Percentiles rank a stretch among this genome's conserved stretches.
Conservation (phyloP, 1,139 yeast species). For the Pichia kudriavzevii region DNA sequence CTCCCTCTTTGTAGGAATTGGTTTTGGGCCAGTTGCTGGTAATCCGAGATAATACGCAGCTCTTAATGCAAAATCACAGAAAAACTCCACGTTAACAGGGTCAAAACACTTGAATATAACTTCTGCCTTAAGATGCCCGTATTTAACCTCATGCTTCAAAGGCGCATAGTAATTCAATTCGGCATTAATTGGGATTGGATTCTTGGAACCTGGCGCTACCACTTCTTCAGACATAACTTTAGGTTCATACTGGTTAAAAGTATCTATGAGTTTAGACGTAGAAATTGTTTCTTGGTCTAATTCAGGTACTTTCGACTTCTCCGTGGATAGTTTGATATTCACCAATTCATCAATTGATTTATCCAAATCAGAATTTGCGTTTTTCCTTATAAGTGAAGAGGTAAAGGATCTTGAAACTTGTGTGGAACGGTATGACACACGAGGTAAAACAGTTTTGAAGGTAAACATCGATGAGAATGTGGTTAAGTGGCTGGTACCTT, state of each 20-base stretch:
- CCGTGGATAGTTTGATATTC: constrained; percentile 17
- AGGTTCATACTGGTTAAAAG: constrained; percentile 35
- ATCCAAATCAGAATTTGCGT: constrained; percentile 15
- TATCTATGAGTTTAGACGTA: constrained; percentile 21
- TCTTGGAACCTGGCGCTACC: constrained; percentile 24
- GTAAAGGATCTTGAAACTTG: too few species aligned
- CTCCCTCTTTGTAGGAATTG: constrained; percentile 65
- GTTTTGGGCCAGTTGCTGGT: constrained; percentile 66
- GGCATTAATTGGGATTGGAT: constrained; percentile 77
- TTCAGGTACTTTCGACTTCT: constrained; percentile 12
- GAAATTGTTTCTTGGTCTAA: constrained; percentile 15
- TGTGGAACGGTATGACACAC: too few species aligned
- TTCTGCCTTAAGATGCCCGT: constrained; percentile 68
- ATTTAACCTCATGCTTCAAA: constrained; percentile 53
- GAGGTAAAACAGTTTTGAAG: too few species aligned
- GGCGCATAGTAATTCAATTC: constrained; percentile 82
- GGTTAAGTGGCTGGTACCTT: too few species aligned
- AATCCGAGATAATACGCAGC: constrained; percentile 86
- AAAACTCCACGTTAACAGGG: constrained; percentile 61
- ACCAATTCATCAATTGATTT: constrained; percentile 23
- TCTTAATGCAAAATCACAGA: constrained; percentile 79
- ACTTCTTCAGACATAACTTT: constrained; percentile 33
- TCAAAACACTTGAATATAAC: constrained; percentile 68
- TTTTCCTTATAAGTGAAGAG: not conserved
- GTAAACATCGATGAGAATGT: too few species aligned